Percentiles rank a stretch among this genome's conserved stretches.
Evolutionary conservation across 441 rosid genomes (phyloP).

Genomic region (Biscutella auriculata): DNA sequence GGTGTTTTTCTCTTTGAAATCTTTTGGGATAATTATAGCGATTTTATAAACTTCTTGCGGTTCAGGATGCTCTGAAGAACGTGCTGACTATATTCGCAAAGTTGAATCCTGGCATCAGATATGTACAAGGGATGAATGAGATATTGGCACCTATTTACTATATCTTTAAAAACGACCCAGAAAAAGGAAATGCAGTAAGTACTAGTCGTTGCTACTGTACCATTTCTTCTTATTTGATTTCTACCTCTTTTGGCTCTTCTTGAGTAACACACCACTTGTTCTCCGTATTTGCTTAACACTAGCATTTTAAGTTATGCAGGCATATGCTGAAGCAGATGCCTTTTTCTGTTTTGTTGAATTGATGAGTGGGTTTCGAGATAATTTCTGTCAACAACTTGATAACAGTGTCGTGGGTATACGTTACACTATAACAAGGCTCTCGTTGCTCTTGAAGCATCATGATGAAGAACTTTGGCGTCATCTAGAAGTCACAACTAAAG

Average conservation of each 20-base stretch:
- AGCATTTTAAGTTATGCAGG: slow-evolving; percentile 38
- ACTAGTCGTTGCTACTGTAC: neutral
- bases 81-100: slow-evolving; percentile 66
- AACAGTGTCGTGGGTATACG: slow-evolving; percentile 86
- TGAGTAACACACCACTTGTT: neutral
- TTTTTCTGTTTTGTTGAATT: slow-evolving; percentile 80
- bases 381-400: slow-evolving; percentile 83
- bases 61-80: slow-evolving; percentile 66
- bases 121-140: slow-evolving; percentile 93
- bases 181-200: slow-evolving; percentile 59
- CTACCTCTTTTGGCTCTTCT: neutral
- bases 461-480: slow-evolving; percentile 96
- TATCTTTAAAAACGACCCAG: slow-evolving; percentile 62
- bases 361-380: slow-evolving; percentile 79
- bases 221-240: neutral
- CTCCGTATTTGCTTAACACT: slow-evolving; percentile 9
- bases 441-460: slow-evolving; percentile 62
- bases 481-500: slow-evolving; percentile 80
- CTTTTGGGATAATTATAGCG: neutral
- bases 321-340: slow-evolving; percentile 65
- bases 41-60: slow-evolving; percentile 8
- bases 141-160: slow-evolving; percentile 69
- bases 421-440: slow-evolving; percentile 57
- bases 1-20: neutral
- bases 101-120: slow-evolving; percentile 84